Evolutionary conservation across 2,329 filamentous ascomycete species (phyloP).

Genomic region (Exophiala xenobiotica): DNA sequence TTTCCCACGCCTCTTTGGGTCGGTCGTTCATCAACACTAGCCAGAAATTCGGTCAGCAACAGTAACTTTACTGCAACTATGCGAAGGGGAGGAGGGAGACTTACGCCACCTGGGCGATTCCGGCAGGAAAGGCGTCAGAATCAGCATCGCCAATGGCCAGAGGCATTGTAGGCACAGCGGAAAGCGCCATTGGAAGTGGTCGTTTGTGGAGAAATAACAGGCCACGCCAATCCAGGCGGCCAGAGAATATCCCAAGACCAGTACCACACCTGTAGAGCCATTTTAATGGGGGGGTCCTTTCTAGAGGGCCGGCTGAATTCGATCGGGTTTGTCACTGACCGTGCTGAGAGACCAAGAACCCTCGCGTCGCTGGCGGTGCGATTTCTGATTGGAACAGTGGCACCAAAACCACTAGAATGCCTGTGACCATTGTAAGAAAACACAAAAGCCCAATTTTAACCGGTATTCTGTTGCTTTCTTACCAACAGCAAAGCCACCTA

Average conservation of each 20-base stretch:
- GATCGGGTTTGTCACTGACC: too few species aligned
- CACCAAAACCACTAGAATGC: conserved; percentile 3
- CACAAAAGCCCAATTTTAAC: too few species aligned
- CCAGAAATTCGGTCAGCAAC: background rate
- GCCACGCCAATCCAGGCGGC: conserved; percentile 46
- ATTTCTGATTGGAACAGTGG: conserved; percentile 10
- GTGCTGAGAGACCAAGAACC: conserved; percentile 47
- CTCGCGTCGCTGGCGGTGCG: conserved; percentile 31
- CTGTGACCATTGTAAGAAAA: too few species aligned
- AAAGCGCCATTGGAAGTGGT: conserved; percentile 48
- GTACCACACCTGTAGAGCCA: conserved; percentile 34
- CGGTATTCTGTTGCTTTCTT: background rate
- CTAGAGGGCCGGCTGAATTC: too few species aligned
- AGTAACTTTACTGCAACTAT: too few species aligned
- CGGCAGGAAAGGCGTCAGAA: conserved; percentile 43
- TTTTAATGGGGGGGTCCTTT: background rate
- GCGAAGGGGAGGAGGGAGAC: background rate
- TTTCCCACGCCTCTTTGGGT: conserved; percentile 45
- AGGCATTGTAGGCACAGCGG: conserved; percentile 44
- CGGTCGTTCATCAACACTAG: conserved; percentile 42
- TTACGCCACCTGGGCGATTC: conserved; percentile 51
- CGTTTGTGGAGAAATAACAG: conserved; percentile 43
- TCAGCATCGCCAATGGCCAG: conserved; percentile 40
- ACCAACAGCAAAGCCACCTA: conserved; percentile 2
- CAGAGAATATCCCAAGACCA: conserved; percentile 49